Evolutionary conservation across 129 eudicot genomes (phyloP), one percentile per base, ranked within the genome.

Genomic region (carrot (Daucus carota)): DNA sequence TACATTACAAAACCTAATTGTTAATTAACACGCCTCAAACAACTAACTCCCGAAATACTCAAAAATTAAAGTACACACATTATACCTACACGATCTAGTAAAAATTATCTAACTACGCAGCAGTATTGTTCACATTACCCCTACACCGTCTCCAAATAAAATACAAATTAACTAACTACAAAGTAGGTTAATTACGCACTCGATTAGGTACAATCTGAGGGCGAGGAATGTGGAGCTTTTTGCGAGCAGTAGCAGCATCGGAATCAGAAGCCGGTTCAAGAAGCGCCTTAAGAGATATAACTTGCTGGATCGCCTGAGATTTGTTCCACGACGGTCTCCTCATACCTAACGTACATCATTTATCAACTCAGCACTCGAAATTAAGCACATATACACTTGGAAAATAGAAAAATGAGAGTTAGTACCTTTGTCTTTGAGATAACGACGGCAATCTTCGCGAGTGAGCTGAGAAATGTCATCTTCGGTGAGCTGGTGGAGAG

Each of bases 291-390:
- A 95, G 92, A 77, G 91, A 87, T 75, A 95, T 92, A 0, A 92
- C 99, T 77, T 95, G 99, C 87, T 95, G 97, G 83, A 89, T 88
- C 91, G 99, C 99, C 86, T 95, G 99, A 14, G 99, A 92, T 85
- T 95, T 95, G 80, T 95, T 95, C 99, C 99, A 92, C 77, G 99
- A 95, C 73, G 99, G 99, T 62, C 92, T 78, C 70, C 99, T 81
- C 99, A 95, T 95, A 41, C 99, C 99, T 95, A 43, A 59, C 24
- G 71, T 57, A 72, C 42, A 63, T 34, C 40, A 72, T 68, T 72
- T 46, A 34, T 41, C 44, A 75, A 13, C 77, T 70, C 22, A 16
- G 47, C 70, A 57, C 28, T 34, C 48, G 67, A 20, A 32, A 33
- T 6, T 36, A 76, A 31, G 29, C 26, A 36, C 12, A 43, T 14